phyloP scores from a whole-genome alignment of 345 rosid genomes.

The Syzygium oleosum region DNA sequence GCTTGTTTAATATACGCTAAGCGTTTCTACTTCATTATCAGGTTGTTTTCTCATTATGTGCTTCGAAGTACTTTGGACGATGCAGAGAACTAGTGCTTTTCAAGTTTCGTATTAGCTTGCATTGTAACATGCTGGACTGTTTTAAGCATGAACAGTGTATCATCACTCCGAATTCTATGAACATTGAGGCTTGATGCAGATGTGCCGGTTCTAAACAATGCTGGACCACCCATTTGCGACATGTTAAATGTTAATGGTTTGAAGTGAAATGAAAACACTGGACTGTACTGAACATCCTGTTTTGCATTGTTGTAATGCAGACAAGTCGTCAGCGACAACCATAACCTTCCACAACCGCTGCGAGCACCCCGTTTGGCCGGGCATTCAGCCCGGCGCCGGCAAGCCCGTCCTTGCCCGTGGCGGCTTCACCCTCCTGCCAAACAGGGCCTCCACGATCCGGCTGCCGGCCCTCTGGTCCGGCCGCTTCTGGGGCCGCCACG shows the following conservation, averaged over 20 bases:
- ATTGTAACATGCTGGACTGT: neutral
- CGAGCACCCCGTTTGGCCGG: slow-evolving; percentile 86
- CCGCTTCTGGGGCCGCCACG: slow-evolving; percentile 96
- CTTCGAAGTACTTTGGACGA: neutral
- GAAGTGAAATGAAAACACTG: neutral
- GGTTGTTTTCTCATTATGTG: too few relatives aligned
- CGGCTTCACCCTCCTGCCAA: slow-evolving; percentile 68
- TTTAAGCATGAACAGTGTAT: neutral
- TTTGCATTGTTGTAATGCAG: neutral
- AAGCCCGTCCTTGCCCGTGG: slow-evolving; percentile 67
- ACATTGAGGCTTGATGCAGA: neutral
- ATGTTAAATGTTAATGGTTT: neutral
- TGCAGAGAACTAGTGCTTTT: neutral
- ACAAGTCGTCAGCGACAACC: slow-evolving; percentile 39
- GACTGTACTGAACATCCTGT: neutral
- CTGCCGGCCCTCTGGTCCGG: slow-evolving; percentile 91
- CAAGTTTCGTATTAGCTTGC: neutral
- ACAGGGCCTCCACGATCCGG: slow-evolving; percentile 44
- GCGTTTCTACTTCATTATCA: too few relatives aligned
- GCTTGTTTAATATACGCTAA: too few relatives aligned
- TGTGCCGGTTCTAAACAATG: neutral
- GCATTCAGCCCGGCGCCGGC: slow-evolving; percentile 86
- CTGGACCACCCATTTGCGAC: neutral
- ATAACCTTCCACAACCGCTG: slow-evolving; percentile 78
- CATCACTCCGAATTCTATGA: neutral